These are phyloP conservation scores for Gonium pectorale DNA, from an alignment of 139 green algal species.

Conservation along the genomic window DNA sequence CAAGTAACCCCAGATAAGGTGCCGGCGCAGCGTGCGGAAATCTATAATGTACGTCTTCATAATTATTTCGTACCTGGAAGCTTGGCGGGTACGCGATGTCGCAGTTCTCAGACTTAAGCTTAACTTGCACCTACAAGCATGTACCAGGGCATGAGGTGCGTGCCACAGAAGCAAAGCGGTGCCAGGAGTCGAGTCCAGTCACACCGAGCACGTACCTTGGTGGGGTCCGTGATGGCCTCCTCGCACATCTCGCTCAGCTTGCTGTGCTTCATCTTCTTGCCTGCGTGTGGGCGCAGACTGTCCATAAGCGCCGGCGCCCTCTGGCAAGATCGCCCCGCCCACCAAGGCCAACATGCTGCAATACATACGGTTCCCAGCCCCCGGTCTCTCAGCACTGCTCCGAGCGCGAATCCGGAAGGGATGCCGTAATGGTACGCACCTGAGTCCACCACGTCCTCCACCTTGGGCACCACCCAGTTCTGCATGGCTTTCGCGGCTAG, in stretches of 20 bases:
- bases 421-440: too few relatives aligned
- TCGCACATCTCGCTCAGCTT: constrained; percentile 84
- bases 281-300: constrained; percentile 34
- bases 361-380: too few relatives aligned
- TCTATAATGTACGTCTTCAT: too few relatives aligned
- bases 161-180: neutral
- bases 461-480: constrained; percentile 79
- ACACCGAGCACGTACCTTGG: constrained; percentile 63
- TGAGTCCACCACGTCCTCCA: constrained; percentile 53
- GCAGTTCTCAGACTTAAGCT: constrained; percentile 85
- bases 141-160: too few relatives aligned
- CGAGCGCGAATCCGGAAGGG: too few relatives aligned
- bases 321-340: too few relatives aligned
- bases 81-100: constrained; percentile 97
- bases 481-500: constrained; percentile 80
- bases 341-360: too few relatives aligned
- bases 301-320: too few relatives aligned
- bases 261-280: constrained; percentile 92
- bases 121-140: constrained; percentile 78
- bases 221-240: constrained; percentile 80
- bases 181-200: neutral
- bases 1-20: too few relatives aligned
- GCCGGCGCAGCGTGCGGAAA: too few relatives aligned
- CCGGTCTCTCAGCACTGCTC: too few relatives aligned
- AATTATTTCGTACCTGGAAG: constrained; percentile 80